phyloP scores from a whole-genome alignment of 305 asterid genomes.

The Nicotiana rustica region DNA sequence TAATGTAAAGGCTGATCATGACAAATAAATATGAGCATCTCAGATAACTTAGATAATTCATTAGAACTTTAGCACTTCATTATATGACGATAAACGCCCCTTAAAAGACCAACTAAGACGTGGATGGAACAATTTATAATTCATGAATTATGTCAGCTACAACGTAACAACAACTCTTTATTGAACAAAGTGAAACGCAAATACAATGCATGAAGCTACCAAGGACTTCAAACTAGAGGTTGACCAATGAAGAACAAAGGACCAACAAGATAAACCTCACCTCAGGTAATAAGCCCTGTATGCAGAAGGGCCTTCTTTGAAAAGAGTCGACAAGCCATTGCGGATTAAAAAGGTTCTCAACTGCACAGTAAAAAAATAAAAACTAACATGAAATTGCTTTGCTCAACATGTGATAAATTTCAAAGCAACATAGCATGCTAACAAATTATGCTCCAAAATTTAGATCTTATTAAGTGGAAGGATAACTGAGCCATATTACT shows the following conservation, averaged over 20 bases:
- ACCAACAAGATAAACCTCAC: conserved; percentile 46
- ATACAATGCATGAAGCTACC: conserved; percentile 25
- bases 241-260: conserved; percentile 36
- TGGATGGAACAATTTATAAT: background rate
- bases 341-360: conserved; percentile 91
- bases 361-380: conserved; percentile 55
- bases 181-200: background rate
- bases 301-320: conserved; percentile 91
- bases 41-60: conserved; percentile 8
- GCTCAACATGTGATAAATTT: background rate
- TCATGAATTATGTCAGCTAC: conserved; percentile 18
- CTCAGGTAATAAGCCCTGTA: conserved; percentile 91
- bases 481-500: background rate
- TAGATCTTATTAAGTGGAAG: background rate
- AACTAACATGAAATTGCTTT: conserved; percentile 32
- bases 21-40: conserved; percentile 20
- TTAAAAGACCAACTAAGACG: background rate
- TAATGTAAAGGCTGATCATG: background rate
- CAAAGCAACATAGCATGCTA: background rate
- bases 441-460: background rate
- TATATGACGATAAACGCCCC: conserved; percentile 1
- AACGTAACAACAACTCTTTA: background rate
- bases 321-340: conserved; percentile 90
- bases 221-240: conserved; percentile 10
- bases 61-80: conserved; percentile 13